Evolutionary conservation across 805 yeast genomes (phyloP), one percentile per base, ranked within the genome.

Genomic region (Yarrowia bubula): DNA sequence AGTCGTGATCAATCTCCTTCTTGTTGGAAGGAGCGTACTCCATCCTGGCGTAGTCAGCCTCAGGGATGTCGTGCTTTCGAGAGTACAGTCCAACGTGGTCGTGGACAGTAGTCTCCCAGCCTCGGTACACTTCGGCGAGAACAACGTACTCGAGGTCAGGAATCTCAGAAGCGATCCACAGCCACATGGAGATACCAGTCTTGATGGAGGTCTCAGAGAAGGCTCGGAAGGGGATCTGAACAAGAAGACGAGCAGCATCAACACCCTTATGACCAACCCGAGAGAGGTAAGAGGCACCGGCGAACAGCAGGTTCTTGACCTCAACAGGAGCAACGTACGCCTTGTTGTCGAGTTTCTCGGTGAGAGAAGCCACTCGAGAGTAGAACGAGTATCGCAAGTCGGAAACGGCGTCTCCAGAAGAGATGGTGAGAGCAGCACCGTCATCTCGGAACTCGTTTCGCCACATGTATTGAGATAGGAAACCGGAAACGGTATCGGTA

Each of bases 1-100:
- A 85, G 38, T 78, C 76, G 67, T 82, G 84, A 64, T 83, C 83
- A 8, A 87, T 80, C 7, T 79, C 80, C 50, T 79, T 78, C 69
- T 85, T 86, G 75, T 88, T 86, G 51, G 96, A 86, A 10, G 99
- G 98, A 0, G 92, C 78, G 71, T 95, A 95, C 68, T 90, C 95
- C 99, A 95, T 95, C 61, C 80, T 81, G 68, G 83, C 77, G 74
- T 80, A 87, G 65, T 87, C 89, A 28, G 93, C 87, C 65, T 80
- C 77, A 0, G 70, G 71, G 7, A 84, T 73, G 73, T 92, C 96
- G 68, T 77, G 76, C 6, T 75, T 70, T 4, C 77, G 79, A 7
- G 87, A 83, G 74, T 83, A 92, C 10, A 93, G 74, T 3, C 98
- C 98, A 44, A 77, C 77, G 32, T 77, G 77, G 35, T 80, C 76